Evolutionary conservation across 2,329 filamentous ascomycete species (phyloP), one percentile per base, ranked within the genome.

Genomic region (Aspergillus sp.): DNA sequence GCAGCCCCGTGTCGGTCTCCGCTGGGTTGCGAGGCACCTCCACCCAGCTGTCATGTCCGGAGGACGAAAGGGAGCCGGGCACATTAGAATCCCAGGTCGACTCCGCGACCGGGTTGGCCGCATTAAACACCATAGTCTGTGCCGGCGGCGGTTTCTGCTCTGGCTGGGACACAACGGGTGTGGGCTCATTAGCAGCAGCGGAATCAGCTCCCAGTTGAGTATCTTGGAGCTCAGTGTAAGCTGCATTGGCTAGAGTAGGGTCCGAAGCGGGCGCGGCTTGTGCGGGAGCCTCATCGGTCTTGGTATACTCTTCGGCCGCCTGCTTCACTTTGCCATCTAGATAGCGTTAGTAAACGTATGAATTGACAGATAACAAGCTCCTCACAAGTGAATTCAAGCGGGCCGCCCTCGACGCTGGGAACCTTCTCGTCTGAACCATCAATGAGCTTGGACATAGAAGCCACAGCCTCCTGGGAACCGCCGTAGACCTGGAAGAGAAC

Each of bases 11-110:
- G 40, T 91, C 83, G 4, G 81, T 80, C 67, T 93, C 86, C 32
- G 75, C 64, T 29, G 79, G 72, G 51, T 88, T 75, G 35, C 80
- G 76, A 32, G 84, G 76, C 27, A 84, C 68, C 55, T 86, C 76
- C 39, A 93, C 80, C 75, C 84, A 91, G 33, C 70, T 73, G 44
- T 88, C 82, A 16, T 69, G 65, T 26, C 55, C 55, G 8, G 69
- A 53, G 15, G 69, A 64, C 30, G 67, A 63, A 14, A 56, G 41
- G 11, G 68, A 62, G 11, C 58, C 62, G 26, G 57, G 54, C 29
- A 60, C 55, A 37, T 68, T 65, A 31, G 67, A 64, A 49, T 76
- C 71, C 72, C 74, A 79, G 29, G 62, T 64, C 26, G 67, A 61
- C 39, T 70, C 69, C 11, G 68, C 74, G 24, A 64, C 50, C 8